These are phyloP conservation scores for Thielaviopsis musarum DNA, from an alignment of 2,329 filamentous ascomycete genomes.

Conservation along the genomic window DNA sequence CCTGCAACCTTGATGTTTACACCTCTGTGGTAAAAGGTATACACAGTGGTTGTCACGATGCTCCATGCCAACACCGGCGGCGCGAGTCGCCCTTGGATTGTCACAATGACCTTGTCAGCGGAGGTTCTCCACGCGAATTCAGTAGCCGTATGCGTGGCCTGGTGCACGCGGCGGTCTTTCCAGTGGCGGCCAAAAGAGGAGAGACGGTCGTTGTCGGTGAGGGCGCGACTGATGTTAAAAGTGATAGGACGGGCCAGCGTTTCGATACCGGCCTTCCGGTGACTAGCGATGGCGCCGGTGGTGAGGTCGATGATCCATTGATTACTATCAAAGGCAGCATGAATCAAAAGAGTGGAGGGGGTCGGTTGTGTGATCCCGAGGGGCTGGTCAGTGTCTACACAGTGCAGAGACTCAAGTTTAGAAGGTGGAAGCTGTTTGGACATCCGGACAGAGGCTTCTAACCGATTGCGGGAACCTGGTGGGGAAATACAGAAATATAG, in stretches of 20 bases:
- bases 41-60: slow-evolving; percentile 32
- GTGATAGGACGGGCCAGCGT: slow-evolving; percentile 26
- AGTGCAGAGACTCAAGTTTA: slow-evolving; percentile 14
- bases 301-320: too few relatives aligned
- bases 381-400: background rate
- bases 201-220: slow-evolving; percentile 48
- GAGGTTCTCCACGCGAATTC: slow-evolving; percentile 17
- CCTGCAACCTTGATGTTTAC: slow-evolving; percentile 33
- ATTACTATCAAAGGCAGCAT: too few relatives aligned
- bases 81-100: slow-evolving; percentile 36
- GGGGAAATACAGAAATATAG: too few relatives aligned
- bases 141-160: slow-evolving; percentile 27
- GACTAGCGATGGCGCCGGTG: background rate
- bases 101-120: slow-evolving; percentile 20
- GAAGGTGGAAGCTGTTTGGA: slow-evolving; percentile 11
- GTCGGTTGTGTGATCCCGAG: background rate
- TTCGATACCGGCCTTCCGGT: background rate
- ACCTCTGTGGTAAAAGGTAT: slow-evolving; percentile 33
- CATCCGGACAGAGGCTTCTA: slow-evolving; percentile 11
- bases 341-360: too few relatives aligned
- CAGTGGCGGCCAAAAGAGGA: slow-evolving; percentile 38
- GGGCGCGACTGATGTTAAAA: slow-evolving; percentile 45
- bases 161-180: slow-evolving; percentile 29
- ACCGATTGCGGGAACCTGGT: too few relatives aligned
- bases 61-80: slow-evolving; percentile 49